Percentiles rank a stretch among this genome's conserved stretches.
phyloP scores from a whole-genome alignment of 306 rosid genomes.

The Astragalus membranaceus region DNA sequence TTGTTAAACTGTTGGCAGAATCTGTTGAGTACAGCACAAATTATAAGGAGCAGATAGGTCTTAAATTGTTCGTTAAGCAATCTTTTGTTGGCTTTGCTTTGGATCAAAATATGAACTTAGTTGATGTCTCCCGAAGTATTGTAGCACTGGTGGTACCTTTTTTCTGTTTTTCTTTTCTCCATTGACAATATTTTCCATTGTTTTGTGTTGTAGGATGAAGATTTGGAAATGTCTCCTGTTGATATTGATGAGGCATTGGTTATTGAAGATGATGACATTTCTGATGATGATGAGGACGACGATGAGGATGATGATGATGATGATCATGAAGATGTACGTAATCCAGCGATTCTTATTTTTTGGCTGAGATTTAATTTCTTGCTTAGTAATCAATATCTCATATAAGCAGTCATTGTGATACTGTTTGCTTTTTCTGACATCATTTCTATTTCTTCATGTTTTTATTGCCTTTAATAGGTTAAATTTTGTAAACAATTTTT shows the following conservation, averaged over 20 bases:
- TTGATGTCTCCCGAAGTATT: background rate
- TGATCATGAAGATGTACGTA: conserved; percentile 88
- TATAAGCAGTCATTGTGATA: background rate
- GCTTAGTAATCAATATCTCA: background rate
- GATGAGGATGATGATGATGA: conserved; percentile 59
- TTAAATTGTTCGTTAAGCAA: background rate
- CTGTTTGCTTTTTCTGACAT: background rate
- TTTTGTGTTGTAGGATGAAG: conserved; percentile 62
- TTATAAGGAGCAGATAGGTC: background rate
- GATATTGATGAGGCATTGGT: conserved; percentile 94
- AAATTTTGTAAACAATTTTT: too few species aligned
- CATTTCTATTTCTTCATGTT: background rate
- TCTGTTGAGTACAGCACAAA: background rate
- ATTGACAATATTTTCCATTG: background rate
- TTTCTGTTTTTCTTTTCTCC: background rate
- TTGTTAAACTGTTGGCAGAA: background rate
- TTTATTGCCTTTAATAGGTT: too few species aligned
- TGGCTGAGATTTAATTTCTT: background rate
- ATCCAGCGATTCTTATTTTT: conserved; percentile 9
- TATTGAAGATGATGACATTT: conserved; percentile 94
- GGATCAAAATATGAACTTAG: background rate
- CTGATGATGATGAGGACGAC: conserved; percentile 93
- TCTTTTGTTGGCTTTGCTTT: background rate
- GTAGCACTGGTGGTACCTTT: background rate
- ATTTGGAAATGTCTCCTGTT: conserved; percentile 77